Conservation (phyloP, 78 protist species). For the Protostelium mycophagum region DNA sequence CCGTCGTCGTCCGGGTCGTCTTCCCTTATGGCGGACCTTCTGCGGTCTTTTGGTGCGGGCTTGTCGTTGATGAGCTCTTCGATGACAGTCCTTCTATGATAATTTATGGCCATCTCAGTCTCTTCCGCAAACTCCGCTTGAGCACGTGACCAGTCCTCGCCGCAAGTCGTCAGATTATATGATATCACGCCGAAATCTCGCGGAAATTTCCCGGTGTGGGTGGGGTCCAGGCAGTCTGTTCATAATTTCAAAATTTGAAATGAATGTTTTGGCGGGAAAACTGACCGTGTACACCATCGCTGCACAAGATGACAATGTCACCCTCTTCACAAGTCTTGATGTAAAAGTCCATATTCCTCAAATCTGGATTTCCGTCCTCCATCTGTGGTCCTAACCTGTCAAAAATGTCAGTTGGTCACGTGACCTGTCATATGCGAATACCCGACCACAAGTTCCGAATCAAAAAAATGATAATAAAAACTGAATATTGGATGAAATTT, state of each 20-base stretch:
- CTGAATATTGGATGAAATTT: no score
- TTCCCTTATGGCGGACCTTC: neutral
- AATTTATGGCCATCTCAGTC: constrained; percentile 24
- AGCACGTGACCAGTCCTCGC: constrained; percentile 43
- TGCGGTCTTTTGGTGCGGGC: no score
- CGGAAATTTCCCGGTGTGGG: neutral
- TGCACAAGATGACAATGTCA: constrained; percentile 22
- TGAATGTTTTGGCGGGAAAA: constrained; percentile 25
- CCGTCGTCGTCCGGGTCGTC: neutral
- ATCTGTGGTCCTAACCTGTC: constrained; percentile 34
- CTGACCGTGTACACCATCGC: constrained; percentile 60
- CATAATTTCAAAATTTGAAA: neutral
- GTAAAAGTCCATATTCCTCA: constrained; percentile 29
- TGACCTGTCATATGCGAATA: no score
- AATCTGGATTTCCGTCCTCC: constrained; percentile 43
- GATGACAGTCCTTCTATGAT: neutral
- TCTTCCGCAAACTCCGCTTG: constrained; percentile 12
- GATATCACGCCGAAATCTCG: neutral
- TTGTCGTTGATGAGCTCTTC: neutral
- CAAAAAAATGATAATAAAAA: no score
- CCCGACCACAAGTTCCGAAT: no score
- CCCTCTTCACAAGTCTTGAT: constrained; percentile 40
- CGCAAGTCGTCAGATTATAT: neutral
- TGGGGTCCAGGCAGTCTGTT: neutral
- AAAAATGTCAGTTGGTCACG: neutral